These are phyloP conservation scores for Trichosporon inkin DNA, from an alignment of 1,284 basidiomycete species.

Conservation along the genomic window DNA sequence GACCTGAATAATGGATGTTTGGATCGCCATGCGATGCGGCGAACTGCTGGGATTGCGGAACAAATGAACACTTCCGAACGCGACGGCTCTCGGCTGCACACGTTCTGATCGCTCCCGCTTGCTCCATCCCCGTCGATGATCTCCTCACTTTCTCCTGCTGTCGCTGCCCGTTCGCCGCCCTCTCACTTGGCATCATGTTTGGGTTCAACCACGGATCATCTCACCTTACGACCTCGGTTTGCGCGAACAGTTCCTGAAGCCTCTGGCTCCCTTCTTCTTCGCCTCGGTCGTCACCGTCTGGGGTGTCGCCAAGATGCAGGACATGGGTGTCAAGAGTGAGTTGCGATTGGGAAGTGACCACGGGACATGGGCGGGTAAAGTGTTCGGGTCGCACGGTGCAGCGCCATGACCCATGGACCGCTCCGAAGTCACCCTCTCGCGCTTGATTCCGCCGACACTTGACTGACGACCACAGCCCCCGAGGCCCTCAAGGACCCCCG, in stretches of 20 bases:
- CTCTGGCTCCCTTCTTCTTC: slow-evolving; percentile 45
- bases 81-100: too few relatives aligned
- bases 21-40: too few relatives aligned
- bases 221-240: neutral
- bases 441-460: neutral
- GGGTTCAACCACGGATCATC: neutral
- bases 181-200: neutral
- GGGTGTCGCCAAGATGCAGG: slow-evolving; percentile 43
- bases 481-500: slow-evolving; percentile 37
- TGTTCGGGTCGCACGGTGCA: too few relatives aligned
- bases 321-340: slow-evolving; percentile 38
- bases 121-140: too few relatives aligned
- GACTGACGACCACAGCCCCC: slow-evolving; percentile 27
- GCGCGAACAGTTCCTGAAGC: slow-evolving; percentile 37
- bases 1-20: too few relatives aligned
- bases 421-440: neutral
- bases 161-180: too few relatives aligned
- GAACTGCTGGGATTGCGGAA: too few relatives aligned
- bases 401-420: neutral
- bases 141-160: too few relatives aligned
- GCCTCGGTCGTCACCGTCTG: slow-evolving; percentile 36
- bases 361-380: neutral
- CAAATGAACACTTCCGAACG: too few relatives aligned
- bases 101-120: too few relatives aligned
- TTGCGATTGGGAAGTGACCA: slow-evolving; percentile 3